Percentiles rank a stretch among this genome's conserved stretches.
These are phyloP conservation scores for Microcos paniculata DNA, from an alignment of 345 rosid species.

Conservation along the genomic window DNA sequence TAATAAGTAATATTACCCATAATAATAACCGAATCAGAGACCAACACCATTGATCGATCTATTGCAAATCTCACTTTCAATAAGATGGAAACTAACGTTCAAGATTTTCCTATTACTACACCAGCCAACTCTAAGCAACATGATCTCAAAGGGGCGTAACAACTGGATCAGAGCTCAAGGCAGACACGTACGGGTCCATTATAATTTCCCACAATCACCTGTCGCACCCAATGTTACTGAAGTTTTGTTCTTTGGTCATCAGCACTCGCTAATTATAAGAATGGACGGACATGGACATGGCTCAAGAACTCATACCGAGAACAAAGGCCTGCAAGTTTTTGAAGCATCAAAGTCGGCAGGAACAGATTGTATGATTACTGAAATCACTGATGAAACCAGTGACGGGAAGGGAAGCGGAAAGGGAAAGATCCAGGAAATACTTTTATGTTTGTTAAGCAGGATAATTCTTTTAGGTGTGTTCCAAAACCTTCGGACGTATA, in stretches of 20 bases:
- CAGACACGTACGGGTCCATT: neutral
- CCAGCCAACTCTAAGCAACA: conserved; percentile 1
- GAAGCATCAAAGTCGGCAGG: neutral
- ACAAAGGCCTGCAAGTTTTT: neutral
- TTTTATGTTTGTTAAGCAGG: neutral
- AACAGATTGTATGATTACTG: no score
- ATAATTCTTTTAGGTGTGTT: neutral
- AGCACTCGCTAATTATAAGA: neutral
- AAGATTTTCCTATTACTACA: conserved; percentile 22
- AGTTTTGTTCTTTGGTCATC: conserved; percentile 15
- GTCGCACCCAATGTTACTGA: conserved; percentile 23
- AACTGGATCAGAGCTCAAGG: conserved; percentile 5
- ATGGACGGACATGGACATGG: neutral
- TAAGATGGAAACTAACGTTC: conserved; percentile 50
- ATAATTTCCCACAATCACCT: neutral
- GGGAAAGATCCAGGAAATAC: neutral
- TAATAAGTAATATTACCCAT: no score
- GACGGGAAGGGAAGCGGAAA: neutral
- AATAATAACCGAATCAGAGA: conserved; percentile 53
- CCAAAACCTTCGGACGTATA: neutral
- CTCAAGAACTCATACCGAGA: neutral
- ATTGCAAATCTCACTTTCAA: conserved; percentile 73
- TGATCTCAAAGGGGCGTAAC: neutral
- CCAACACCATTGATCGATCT: conserved; percentile 76
- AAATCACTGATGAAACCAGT: neutral